Evolutionary conservation across 495 filamentous ascomycete species (phyloP), one percentile per base, ranked within the genome.

Genomic region (Neurospora intermedia): DNA sequence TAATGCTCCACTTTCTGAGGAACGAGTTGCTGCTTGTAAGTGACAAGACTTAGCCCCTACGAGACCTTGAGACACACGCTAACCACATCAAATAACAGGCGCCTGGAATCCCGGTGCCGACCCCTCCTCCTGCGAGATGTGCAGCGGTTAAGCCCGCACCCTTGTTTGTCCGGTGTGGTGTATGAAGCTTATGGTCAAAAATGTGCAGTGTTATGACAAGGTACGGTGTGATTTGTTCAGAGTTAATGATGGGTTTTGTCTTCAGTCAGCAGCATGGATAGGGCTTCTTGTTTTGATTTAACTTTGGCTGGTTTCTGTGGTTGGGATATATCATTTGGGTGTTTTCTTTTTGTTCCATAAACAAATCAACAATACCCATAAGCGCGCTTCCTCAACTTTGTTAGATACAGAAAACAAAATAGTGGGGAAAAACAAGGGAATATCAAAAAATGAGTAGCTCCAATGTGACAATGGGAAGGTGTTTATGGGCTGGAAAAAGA

Each of bases 81-180:
- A 77, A 84, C 69, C 73, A 74, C 10, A 5, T 46, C n/a, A 66
- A 13, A 27, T 38, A 69, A 74, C 62, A 88, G 86, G 86, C 27
- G 1, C 27, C 27, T 27, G 2, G 1, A 27, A 1, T 27, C 27
- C 27, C 27, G 27, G 27, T 2, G 27, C 27, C 27, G 27, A 27
- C 2, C 27, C 27, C 27, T 27, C 27, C 27, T 27, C 87, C 27
- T 97, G 94, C 81, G 75, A 94, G 0, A 97, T 97, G 94, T 97
- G 94, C 89, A 93, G 91, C 84, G 93, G 92, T 78, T 93, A 79
- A 79, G 0, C 54, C 27, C 6, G 6, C 15, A 35, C 27, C 20
- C 48, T 59, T 1, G 48, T 20, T 2, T 0, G 0, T 16, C 13
- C 15, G 54, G 54, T 18, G 27, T 35, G 27, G 13, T 35, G 54